phyloP scores from a whole-genome alignment of 2,329 filamentous ascomycete species.

The Colletotrichum sp. region DNA sequence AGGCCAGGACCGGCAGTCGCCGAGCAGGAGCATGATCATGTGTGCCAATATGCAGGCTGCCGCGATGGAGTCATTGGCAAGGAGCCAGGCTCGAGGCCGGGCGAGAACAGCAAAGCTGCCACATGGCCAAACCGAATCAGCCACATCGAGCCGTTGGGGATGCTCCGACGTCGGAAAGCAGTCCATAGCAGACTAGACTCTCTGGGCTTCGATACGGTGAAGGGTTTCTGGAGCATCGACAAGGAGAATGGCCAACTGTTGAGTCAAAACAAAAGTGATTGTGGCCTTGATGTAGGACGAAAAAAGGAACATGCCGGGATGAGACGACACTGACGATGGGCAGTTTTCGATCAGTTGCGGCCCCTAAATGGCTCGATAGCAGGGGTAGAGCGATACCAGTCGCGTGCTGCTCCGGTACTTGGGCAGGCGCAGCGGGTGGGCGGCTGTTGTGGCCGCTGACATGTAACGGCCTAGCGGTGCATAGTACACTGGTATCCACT shows the following conservation, averaged over 20 bases:
- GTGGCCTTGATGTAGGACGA: not conserved
- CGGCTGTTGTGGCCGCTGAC: not conserved
- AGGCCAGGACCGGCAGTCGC: not conserved
- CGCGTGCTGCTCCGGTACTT: conserved; percentile 16
- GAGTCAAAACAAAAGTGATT: conserved; percentile 3
- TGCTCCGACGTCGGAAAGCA: conserved; percentile 8
- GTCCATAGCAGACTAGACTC: not conserved
- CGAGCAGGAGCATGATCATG: conserved; percentile 15
- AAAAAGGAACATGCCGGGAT: not conserved
- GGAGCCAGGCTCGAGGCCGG: not conserved
- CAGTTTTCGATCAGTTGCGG: conserved; percentile 14
- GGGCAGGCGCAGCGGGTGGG: not conserved
- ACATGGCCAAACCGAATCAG: not conserved
- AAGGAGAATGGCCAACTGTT: not conserved
- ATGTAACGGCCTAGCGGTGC: conserved; percentile 17
- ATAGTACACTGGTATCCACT: conserved; percentile 21
- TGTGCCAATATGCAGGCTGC: not conserved
- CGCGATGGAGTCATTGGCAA: conserved; percentile 12
- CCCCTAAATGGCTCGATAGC: conserved; percentile 16
- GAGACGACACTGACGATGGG: conserved; percentile 15
- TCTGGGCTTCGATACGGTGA: not conserved
- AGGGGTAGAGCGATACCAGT: conserved; percentile 4
- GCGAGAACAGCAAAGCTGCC: not conserved
- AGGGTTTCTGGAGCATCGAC: not conserved
- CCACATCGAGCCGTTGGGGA: not conserved